Base-by-base conservation (phyloP, 768 basidiomycete species). In the Rhizopogon salebrosus region DNA sequence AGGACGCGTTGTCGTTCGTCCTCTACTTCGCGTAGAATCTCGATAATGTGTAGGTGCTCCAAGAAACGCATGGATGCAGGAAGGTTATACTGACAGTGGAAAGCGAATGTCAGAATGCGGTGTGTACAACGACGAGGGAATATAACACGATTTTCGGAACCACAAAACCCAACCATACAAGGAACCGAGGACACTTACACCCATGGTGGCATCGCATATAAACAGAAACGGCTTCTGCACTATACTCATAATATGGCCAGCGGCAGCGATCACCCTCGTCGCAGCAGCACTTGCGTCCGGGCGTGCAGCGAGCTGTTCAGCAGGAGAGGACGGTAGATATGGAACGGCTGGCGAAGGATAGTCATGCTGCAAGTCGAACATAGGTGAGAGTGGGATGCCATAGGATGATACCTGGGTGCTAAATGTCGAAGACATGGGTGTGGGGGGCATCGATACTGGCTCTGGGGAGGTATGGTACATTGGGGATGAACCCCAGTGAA, bases 141-240 rank as follows among this genome's bases (percentile, higher is more conserved):
- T n/a, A n/a, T 16, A 4, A n/a, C 14, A 14, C 23, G 2, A 11
- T 31, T 1, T 14, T 62, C n/a, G 59, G 54, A 39, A 39, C 6
- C n/a, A n/a, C 16, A 42, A 11, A n/a, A 42, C 16, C n/a, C 16
- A 29, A 22, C 13, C 39, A 26, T 36, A 48, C 31, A 37, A 22
- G 34, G 53, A 10, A 53, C 45, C 43, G 5, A 20, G 18, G 3
- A 16, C 8, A 72, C 84, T 55, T 60, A 89, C 87, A 37, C 76
- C 79, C 83, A 88, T 85, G 14, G 74, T 67, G 2, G 85, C 85
- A 64, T 89, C 88, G 60, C 85, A 87, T 7, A 90, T 69, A n/a
- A 80, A 78, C 27, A 86, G 69, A 64, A 89, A 87, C 26, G 87
- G 86, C 4, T 71, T 70, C 60, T 88, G 85, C 18, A 87, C 82